Evolutionary conservation across 148 eudicot genomes (phyloP).

Genomic region (Rhododendron simsii): DNA sequence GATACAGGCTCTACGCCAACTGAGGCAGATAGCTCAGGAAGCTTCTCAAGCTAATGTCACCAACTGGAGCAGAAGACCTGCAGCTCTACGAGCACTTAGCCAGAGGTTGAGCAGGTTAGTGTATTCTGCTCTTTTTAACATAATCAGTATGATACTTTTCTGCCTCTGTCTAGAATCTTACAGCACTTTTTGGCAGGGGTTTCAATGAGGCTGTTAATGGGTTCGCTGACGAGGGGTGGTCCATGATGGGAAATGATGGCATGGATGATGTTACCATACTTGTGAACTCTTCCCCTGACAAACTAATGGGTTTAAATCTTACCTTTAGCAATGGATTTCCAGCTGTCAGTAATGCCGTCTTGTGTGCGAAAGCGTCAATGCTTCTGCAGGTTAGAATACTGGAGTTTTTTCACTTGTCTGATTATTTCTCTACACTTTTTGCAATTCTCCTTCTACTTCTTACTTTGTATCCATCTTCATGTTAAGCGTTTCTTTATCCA

Average conservation of each 20-base stretch:
- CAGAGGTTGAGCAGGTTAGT: conserved; percentile 71
- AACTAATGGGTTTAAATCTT: conserved; percentile 64
- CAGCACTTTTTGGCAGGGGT: conserved; percentile 38
- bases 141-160: not conserved
- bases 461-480: not conserved
- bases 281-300: conserved; percentile 76
- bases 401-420: not conserved
- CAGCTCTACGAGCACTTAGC: conserved; percentile 69
- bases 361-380: conserved; percentile 91
- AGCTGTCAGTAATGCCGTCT: conserved; percentile 55
- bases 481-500: not conserved
- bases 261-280: conserved; percentile 75
- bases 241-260: conserved; percentile 73
- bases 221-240: conserved; percentile 82
- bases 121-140: not conserved
- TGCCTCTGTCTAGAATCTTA: not conserved
- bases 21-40: conserved; percentile 80
- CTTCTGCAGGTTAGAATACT: conserved; percentile 57
- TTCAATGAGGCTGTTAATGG: conserved; percentile 85
- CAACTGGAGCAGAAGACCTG: conserved; percentile 76
- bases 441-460: not conserved
- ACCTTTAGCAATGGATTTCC: conserved; percentile 68
- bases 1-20: conserved; percentile 68
- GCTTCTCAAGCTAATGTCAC: conserved; percentile 57
- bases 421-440: not conserved